Percentiles rank a stretch among this genome's conserved stretches.
phyloP scores from a whole-genome alignment of 345 rosid species.

The Gossypium stocksii region DNA sequence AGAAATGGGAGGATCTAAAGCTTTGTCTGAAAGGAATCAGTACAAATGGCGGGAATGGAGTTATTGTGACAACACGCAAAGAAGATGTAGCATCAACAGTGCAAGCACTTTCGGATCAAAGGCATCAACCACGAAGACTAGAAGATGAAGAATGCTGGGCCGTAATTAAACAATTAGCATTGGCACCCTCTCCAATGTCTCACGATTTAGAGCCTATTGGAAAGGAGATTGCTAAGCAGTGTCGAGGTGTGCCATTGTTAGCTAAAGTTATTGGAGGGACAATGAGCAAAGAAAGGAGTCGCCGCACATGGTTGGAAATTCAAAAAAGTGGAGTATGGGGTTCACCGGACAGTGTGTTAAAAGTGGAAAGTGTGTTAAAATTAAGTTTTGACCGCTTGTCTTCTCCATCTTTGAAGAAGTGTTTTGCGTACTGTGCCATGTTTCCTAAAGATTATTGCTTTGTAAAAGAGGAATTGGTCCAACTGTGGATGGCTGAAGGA shows the following conservation, averaged over 20 bases:
- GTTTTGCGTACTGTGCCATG: slow-evolving; percentile 17
- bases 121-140: not conserved
- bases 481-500: too few species aligned
- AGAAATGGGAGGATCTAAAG: too few species aligned
- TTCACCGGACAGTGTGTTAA: too few species aligned
- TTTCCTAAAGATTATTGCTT: too few species aligned
- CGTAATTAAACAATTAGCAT: not conserved
- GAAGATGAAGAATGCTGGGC: not conserved
- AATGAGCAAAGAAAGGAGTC: not conserved
- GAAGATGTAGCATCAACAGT: not conserved
- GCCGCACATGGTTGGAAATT: not conserved
- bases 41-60: too few species aligned
- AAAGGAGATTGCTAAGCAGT: slow-evolving; percentile 18
- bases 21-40: too few species aligned
- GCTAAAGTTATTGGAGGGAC: slow-evolving; percentile 8
- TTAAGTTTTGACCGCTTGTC: slow-evolving; percentile 15
- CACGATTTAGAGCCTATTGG: slow-evolving; percentile 5
- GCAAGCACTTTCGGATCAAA: not conserved
- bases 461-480: too few species aligned
- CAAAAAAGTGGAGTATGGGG: not conserved
- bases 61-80: not conserved
- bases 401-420: slow-evolving; percentile 1
- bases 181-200: not conserved
- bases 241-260: slow-evolving; percentile 21
- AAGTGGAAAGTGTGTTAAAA: not conserved